Evolutionary conservation across 208 protist species (phyloP).

Genomic region (Polymyxa betae): DNA sequence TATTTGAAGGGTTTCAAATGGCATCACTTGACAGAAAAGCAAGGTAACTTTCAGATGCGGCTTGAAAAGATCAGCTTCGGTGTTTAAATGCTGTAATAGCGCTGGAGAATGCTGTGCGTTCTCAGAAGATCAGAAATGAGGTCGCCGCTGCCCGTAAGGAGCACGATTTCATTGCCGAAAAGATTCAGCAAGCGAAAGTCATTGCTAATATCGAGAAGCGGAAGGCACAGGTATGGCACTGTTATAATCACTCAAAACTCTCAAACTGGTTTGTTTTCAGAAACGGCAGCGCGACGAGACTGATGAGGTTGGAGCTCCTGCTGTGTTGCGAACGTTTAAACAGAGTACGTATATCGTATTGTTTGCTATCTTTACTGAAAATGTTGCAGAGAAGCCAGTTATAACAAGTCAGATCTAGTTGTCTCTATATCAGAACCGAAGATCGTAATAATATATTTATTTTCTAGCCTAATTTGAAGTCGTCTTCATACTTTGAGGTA

Average conservation of each 20-base stretch:
- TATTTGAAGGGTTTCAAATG: conserved; percentile 78
- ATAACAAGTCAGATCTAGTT: too few species aligned
- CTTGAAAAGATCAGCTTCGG: background rate
- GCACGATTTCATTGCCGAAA: conserved; percentile 64
- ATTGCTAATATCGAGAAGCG: conserved; percentile 61
- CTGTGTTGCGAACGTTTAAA: background rate
- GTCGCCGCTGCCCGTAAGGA: conserved; percentile 61
- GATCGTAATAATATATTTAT: too few species aligned
- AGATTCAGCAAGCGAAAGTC: conserved; percentile 65
- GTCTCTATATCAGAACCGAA: too few species aligned
- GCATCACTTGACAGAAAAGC: conserved; percentile 74
- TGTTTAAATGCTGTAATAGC: conserved; percentile 56
- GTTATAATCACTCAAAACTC: too few species aligned
- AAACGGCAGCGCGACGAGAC: too few species aligned
- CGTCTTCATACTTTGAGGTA: too few species aligned
- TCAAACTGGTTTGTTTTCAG: too few species aligned
- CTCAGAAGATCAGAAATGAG: conserved; percentile 58
- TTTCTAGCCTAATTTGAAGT: too few species aligned
- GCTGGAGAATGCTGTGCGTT: conserved; percentile 67
- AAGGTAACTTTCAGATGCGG: conserved; percentile 27
- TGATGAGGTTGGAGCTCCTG: too few species aligned
- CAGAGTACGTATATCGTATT: too few species aligned
- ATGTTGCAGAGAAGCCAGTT: too few species aligned
- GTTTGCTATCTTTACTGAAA: too few species aligned
- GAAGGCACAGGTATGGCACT: background rate